phyloP scores from a whole-genome alignment of 345 rosid genomes.

The Brassica incana region DNA sequence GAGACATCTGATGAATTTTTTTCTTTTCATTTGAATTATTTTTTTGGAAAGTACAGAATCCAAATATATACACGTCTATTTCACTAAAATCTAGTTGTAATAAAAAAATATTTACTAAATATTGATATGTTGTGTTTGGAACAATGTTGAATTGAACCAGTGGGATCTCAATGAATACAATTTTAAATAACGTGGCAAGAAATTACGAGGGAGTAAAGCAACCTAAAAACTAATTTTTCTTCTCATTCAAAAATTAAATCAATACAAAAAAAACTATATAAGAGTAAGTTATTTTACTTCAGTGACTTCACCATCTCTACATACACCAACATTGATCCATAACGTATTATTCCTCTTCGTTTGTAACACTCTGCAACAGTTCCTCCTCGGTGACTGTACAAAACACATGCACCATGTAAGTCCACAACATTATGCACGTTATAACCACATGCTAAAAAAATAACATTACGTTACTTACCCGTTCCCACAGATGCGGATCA shows the following conservation, averaged over 20 bases:
- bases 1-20: neutral
- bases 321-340: slow-evolving; percentile 70
- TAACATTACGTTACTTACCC: slow-evolving; percentile 49
- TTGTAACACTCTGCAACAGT: slow-evolving; percentile 51
- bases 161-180: slow-evolving; percentile 25
- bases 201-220: neutral
- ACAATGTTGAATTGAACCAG: neutral
- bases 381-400: slow-evolving; percentile 53
- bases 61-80: neutral
- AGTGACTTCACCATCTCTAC: slow-evolving; percentile 72
- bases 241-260: slow-evolving; percentile 17
- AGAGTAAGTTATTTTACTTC: slow-evolving; percentile 42
- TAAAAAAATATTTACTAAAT: neutral
- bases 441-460: neutral
- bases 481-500: slow-evolving; percentile 75
- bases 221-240: slow-evolving; percentile 31
- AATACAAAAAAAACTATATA: slow-evolving; percentile 27
- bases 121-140: neutral
- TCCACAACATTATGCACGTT: neutral
- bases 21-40: neutral
- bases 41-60: neutral
- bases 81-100: neutral
- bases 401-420: slow-evolving; percentile 2
- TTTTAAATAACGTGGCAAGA: slow-evolving; percentile 24
- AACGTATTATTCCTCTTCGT: slow-evolving; percentile 63